Base-by-base conservation (phyloP, 768 basidiomycete species). In the Russula griseocarnosa region DNA sequence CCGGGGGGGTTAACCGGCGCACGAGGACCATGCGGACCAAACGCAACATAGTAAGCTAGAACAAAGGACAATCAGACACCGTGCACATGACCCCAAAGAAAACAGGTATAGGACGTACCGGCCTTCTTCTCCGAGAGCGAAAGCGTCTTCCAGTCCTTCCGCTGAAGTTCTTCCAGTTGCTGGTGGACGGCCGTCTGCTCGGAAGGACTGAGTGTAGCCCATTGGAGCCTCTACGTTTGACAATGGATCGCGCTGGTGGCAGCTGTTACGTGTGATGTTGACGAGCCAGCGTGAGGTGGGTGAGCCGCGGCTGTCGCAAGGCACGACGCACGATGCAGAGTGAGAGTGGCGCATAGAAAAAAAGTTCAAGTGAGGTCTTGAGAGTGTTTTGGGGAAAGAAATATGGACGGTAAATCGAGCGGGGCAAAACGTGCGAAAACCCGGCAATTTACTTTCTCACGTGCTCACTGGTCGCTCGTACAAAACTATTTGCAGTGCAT, bases 71-170 rank as follows among this genome's bases (percentile, higher is more conserved):
- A 36, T 13, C 34, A 24, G n/a, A n/a, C n/a, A n/a, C n/a, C n/a
- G n/a, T n/a, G n/a, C n/a, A n/a, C n/a, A n/a, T n/a, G n/a, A n/a
- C n/a, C n/a, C n/a, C n/a, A n/a, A n/a, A n/a, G n/a, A n/a, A n/a
- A n/a, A n/a, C n/a, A n/a, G 30, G n/a, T 36, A 36, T 36, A 1
- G 3, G 22, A 88, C 94, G 73, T 69, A 98, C 96, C 92, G 69
- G 96, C 96, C 79, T 95, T 96, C 86, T 98, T 99, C 86, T 99
- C 94, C 73, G 97, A 92, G 63, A 91, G 69, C 55, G 87, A 86
- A 70, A 98, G 78, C 67, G 82, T 76, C 76, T 90, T 96, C 96
- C 96, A 99, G 79, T 98, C 94, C 79, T 86, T 90, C 84, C 92
- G 90, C 81, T 97, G 94, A 62, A 95, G 69, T 73, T 85, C 85